These are phyloP conservation scores for Heterobasidion parviporum DNA, from an alignment of 1,284 basidiomycete species.

Conservation along the genomic window DNA sequence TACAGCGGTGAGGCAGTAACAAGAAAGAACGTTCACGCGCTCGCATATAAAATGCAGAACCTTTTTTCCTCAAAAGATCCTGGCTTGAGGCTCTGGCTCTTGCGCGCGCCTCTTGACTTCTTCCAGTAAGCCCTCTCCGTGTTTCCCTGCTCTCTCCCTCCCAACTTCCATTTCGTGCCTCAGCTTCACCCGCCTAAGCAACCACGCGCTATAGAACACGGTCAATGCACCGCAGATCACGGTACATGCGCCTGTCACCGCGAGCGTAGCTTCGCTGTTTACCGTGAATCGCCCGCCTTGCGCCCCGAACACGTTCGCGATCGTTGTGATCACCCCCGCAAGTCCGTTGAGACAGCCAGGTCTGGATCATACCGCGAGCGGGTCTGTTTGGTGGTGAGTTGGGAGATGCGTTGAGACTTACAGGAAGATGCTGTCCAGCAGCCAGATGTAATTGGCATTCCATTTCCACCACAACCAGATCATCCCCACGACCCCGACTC, in stretches of 20 bases:
- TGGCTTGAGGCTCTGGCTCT: not conserved
- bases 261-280: not conserved
- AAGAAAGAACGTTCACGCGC: too few species aligned
- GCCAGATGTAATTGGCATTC: not conserved
- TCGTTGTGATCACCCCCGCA: not conserved
- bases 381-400: too few species aligned
- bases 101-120: not conserved
- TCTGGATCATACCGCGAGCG: not conserved
- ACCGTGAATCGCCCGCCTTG: not conserved
- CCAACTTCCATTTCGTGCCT: not conserved
- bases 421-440: not conserved
- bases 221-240: not conserved
- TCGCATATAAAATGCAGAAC: too few species aligned
- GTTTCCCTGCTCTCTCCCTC: not conserved
- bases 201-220: not conserved
- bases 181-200: not conserved
- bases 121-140: not conserved
- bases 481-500: not conserved
- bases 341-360: not conserved
- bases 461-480: not conserved
- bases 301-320: not conserved
- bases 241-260: not conserved
- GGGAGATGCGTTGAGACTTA: too few species aligned
- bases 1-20: too few species aligned
- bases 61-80: not conserved